These are phyloP conservation scores for Datura wrightii DNA, from an alignment of 257 asterid species.

Conservation along the genomic window DNA sequence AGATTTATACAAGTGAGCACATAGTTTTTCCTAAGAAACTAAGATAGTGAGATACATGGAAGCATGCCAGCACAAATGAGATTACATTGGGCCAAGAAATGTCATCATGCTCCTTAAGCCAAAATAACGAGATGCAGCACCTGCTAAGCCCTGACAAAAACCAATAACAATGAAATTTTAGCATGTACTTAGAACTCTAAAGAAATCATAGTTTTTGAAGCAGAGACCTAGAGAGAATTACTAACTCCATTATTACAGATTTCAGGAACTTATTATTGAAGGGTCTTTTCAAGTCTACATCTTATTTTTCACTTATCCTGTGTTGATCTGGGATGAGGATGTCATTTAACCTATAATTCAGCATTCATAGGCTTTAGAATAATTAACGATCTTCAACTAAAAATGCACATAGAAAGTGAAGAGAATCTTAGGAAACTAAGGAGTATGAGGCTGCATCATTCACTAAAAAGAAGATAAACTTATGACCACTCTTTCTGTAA, in stretches of 20 bases:
- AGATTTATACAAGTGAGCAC: constrained; percentile 23
- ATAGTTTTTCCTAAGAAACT: background rate
- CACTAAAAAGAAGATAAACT: background rate
- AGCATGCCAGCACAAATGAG: constrained; percentile 38
- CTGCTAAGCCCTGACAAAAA: constrained; percentile 78
- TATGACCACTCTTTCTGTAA: constrained; percentile 14
- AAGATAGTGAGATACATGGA: constrained; percentile 31
- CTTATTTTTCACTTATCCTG: background rate
- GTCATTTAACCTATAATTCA: background rate
- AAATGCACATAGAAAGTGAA: constrained; percentile 17
- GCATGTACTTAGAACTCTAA: constrained; percentile 12
- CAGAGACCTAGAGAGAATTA: background rate
- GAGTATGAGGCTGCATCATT: constrained; percentile 1
- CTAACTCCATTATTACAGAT: background rate
- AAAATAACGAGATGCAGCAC: constrained; percentile 80
- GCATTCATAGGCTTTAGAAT: background rate
- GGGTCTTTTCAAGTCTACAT: background rate
- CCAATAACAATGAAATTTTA: constrained; percentile 31
- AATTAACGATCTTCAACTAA: background rate
- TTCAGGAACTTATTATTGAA: constrained; percentile 1
- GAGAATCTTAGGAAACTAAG: constrained; percentile 6
- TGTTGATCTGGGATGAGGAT: background rate
- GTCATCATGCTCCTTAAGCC: constrained; percentile 74
- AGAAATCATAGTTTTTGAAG: constrained; percentile 9
- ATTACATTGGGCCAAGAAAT: constrained; percentile 89